Percentiles rank a stretch among this genome's conserved stretches.
phyloP scores from a whole-genome alignment of 768 basidiomycete species.

The Rhodotorula sphaerocarpa region DNA sequence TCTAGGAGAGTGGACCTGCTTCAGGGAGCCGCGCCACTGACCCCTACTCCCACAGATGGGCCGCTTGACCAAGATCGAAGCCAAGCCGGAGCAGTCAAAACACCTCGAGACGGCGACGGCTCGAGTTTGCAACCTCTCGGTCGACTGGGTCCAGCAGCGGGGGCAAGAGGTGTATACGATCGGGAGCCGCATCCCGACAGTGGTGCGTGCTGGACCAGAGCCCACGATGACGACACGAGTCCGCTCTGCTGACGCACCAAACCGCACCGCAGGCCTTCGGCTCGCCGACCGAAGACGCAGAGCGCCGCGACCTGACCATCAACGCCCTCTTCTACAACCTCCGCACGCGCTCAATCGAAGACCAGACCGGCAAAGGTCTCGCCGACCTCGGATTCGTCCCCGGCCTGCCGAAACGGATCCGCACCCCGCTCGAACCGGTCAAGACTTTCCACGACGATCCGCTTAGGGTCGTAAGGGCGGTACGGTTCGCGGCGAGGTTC shows the following conservation, averaged over 20 bases:
- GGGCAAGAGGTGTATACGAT: constrained; percentile 82
- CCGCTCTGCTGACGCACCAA: too few species aligned
- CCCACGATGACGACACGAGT: too few species aligned
- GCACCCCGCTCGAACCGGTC: constrained; percentile 76
- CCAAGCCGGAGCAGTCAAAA: constrained; percentile 94
- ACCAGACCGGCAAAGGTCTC: constrained; percentile 74
- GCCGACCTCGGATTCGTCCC: constrained; percentile 64
- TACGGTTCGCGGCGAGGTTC: constrained; percentile 85
- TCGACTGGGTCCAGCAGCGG: constrained; percentile 84
- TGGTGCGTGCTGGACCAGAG: constrained; percentile 56
- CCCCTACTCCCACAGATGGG: constrained; percentile 41
- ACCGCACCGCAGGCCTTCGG: constrained; percentile 86
- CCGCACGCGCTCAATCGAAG: constrained; percentile 74
- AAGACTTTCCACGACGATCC: constrained; percentile 94
- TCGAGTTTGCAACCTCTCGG: constrained; percentile 65
- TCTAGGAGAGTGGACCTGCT: too few species aligned
- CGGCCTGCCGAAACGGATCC: constrained; percentile 49
- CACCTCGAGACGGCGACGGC: constrained; percentile 92
- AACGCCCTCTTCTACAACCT: constrained; percentile 95
- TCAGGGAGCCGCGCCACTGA: too few species aligned
- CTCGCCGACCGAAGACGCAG: constrained; percentile 81
- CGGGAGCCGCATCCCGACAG: constrained; percentile 78
- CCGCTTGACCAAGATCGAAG: constrained; percentile 70
- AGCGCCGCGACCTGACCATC: constrained; percentile 85
- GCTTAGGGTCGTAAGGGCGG: constrained; percentile 75